Percentiles rank a stretch among this genome's conserved stretches.
phyloP scores from a whole-genome alignment of 768 basidiomycete genomes.

The Podaxis sp. region DNA sequence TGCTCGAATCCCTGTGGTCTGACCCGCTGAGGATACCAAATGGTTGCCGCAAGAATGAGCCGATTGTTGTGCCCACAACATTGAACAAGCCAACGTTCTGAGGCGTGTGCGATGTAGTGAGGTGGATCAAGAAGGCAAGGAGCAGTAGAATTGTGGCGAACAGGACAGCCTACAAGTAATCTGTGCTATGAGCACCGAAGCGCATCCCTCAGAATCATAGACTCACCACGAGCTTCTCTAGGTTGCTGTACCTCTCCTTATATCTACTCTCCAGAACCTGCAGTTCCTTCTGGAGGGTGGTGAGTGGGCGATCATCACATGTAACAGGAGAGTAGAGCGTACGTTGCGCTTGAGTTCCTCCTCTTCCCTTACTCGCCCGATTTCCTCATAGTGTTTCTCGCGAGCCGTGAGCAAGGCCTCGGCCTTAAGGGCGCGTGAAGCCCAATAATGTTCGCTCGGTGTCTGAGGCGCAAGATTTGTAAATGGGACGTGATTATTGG shows the following conservation, averaged over 20 bases:
- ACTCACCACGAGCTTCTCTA: slow-evolving; percentile 54
- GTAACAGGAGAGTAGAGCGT: slow-evolving; percentile 21
- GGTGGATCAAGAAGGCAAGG: slow-evolving; percentile 34
- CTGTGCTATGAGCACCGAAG: background rate
- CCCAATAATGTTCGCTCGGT: slow-evolving; percentile 62
- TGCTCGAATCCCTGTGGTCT: slow-evolving; percentile 13
- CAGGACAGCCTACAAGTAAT: slow-evolving; percentile 24
- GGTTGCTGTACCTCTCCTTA: slow-evolving; percentile 45
- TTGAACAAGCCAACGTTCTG: slow-evolving; percentile 14
- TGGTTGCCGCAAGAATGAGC: background rate
- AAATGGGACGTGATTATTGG: slow-evolving; percentile 1
- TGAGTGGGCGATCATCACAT: background rate
- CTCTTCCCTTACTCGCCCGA: slow-evolving; percentile 37
- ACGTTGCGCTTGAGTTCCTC: slow-evolving; percentile 52
- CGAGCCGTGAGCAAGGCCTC: slow-evolving; percentile 58
- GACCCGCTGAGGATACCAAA: slow-evolving; percentile 15
- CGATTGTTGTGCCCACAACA: background rate
- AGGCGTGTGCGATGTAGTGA: slow-evolving; percentile 29
- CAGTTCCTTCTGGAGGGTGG: slow-evolving; percentile 43
- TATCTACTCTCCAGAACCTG: slow-evolving; percentile 37
- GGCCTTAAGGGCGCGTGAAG: slow-evolving; percentile 60
- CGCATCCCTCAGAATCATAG: background rate
- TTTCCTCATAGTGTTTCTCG: slow-evolving; percentile 47
- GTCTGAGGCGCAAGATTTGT: slow-evolving; percentile 23
- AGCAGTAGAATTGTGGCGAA: slow-evolving; percentile 34